Evolutionary conservation across 352 stramenopile species (phyloP).

Genomic region (Hyaloperonospora brassicae): DNA sequence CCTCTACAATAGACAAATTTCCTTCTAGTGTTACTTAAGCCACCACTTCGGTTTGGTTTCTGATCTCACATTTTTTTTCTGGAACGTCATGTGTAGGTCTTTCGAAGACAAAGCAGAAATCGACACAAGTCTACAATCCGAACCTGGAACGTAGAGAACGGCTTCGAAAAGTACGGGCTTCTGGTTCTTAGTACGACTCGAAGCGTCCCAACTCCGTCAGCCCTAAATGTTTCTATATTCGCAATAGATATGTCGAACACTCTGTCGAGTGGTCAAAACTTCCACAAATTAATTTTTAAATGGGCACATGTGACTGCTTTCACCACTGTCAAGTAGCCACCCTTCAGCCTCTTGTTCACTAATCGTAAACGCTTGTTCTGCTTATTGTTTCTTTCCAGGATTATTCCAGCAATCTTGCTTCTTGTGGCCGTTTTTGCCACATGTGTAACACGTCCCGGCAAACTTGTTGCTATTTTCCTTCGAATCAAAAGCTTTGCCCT

Average conservation of each 20-base stretch:
- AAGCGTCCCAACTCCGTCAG: neutral
- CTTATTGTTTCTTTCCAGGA: neutral
- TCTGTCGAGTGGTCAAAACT: neutral
- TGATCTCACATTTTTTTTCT: neutral
- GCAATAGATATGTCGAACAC: neutral
- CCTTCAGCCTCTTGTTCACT: neutral
- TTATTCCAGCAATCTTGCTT: too few relatives aligned
- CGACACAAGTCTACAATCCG: neutral
- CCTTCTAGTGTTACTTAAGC: neutral
- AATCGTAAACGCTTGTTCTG: neutral
- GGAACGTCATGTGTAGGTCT: neutral
- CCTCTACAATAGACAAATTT: neutral
- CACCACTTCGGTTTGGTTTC: neutral
- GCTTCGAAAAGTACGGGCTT: neutral
- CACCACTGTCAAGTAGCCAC: neutral
- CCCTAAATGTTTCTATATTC: neutral
- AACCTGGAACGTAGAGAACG: neutral
- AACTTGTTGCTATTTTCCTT: too few relatives aligned
- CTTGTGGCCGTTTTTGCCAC: too few relatives aligned
- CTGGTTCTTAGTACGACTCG: neutral
- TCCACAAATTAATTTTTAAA: neutral
- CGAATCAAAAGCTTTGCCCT: too few relatives aligned
- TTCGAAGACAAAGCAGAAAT: neutral
- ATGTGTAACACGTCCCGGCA: too few relatives aligned
- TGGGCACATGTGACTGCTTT: too few relatives aligned